A percentile compares a stretch with the other conserved stretches of the same genome.
These are phyloP conservation scores for Marasmius tenuissimus DNA, from an alignment of 1,284 basidiomycete species.

Conservation along the genomic window DNA sequence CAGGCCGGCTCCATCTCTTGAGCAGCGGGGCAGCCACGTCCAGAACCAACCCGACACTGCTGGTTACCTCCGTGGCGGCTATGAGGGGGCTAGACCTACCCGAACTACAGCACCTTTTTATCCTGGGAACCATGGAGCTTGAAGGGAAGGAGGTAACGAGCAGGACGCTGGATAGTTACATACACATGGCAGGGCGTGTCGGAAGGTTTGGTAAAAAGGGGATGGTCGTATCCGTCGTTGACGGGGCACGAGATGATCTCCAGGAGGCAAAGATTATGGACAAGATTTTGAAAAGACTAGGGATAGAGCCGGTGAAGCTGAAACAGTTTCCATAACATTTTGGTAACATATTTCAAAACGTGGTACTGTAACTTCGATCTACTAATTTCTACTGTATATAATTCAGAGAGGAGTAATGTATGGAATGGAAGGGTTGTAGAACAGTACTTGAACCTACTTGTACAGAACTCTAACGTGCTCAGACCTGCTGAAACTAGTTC, in stretches of 20 bases:
- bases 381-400: no score
- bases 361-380: not conserved
- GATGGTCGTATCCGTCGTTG: slow-evolving; percentile 61
- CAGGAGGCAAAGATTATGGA: slow-evolving; percentile 35
- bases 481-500: no score
- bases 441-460: no score
- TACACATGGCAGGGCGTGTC: slow-evolving; percentile 74
- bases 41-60: slow-evolving; percentile 55
- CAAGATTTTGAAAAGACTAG: slow-evolving; percentile 42
- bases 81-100: slow-evolving; percentile 74
- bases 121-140: slow-evolving; percentile 42
- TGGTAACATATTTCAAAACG: not conserved
- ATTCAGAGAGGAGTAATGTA: no score
- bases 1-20: slow-evolving; percentile 43
- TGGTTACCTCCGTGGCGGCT: slow-evolving; percentile 67
- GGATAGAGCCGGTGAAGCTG: slow-evolving; percentile 4
- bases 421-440: no score
- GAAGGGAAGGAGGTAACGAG: slow-evolving; percentile 44
- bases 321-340: slow-evolving; percentile 4
- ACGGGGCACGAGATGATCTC: slow-evolving; percentile 30
- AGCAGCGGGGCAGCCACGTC: slow-evolving; percentile 28
- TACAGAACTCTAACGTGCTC: no score
- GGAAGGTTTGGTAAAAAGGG: slow-evolving; percentile 68
- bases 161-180: slow-evolving; percentile 55
- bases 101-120: slow-evolving; percentile 70